Evolutionary conservation across 2,329 filamentous ascomycete genomes (phyloP).

Genomic region (Trichoderma oligosporum): DNA sequence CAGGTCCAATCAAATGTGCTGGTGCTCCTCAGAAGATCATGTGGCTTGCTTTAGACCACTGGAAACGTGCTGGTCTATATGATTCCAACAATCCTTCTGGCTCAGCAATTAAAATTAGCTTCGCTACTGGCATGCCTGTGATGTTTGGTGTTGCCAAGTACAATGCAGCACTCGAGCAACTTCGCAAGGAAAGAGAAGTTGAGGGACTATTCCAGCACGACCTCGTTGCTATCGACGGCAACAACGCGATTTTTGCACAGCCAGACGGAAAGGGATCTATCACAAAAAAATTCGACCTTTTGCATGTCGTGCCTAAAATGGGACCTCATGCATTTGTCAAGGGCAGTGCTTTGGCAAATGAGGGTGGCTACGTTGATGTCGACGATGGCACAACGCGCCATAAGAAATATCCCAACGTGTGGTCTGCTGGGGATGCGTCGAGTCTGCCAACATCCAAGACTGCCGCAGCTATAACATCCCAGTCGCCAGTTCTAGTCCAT

Average conservation of each 20-base stretch:
- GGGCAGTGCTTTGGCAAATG: conserved; percentile 51
- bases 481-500: conserved; percentile 49
- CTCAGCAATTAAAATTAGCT: conserved; percentile 50
- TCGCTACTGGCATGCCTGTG: conserved; percentile 51
- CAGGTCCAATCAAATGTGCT: conserved; percentile 57
- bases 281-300: conserved; percentile 47
- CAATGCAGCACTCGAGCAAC: conserved; percentile 48
- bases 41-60: conserved; percentile 59
- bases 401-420: conserved; percentile 53
- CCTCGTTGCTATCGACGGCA: conserved; percentile 49
- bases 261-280: conserved; percentile 43
- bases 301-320: conserved; percentile 59
- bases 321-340: conserved; percentile 52
- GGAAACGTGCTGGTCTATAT: conserved; percentile 53
- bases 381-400: conserved; percentile 51
- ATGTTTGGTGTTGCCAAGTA: conserved; percentile 63
- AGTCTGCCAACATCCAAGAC: conserved; percentile 57
- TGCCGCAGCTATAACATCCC: conserved; percentile 48
- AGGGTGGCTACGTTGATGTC: conserved; percentile 56
- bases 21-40: conserved; percentile 60
- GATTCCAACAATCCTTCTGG: conserved; percentile 34
- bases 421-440: conserved; percentile 58
- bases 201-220: conserved; percentile 58
- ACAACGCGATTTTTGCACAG: conserved; percentile 48
- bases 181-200: conserved; percentile 52